Evolutionary conservation across 106 monocot genomes (phyloP), one percentile per base, ranked within the genome.

Genomic region (Acorus gramineus): DNA sequence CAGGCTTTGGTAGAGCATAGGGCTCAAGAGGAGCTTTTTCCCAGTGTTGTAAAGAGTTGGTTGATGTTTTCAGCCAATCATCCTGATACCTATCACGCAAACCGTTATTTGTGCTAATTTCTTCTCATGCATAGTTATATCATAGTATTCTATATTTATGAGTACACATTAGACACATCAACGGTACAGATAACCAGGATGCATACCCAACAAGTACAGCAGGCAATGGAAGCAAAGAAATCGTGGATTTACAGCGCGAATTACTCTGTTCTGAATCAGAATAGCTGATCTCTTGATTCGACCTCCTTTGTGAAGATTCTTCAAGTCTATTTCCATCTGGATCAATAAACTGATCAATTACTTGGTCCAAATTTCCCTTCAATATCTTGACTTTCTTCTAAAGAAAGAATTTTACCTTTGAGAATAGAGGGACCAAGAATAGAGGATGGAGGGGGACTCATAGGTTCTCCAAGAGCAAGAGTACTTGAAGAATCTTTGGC

Each of bases 21-120:
- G 95, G 95, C 62, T 96, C 95, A 60, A 96, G 81, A 65, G 93
- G 89, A 70, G 76, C 90, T 62, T 96, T 96, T 67, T 96, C 95
- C 95, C 95, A 96, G 3, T 85, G 45, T 61, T 76, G 69, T 9
- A 96, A 55, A 55, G 78, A 74, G 61, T 76, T 87, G 28, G 66
- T 65, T 47, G 95, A 85, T 52, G 87, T 83, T 73, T 87, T 91
- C 67, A 96, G 64, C 95, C 95, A 96, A 85, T 96, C 95, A 75
- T 96, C 95, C 78, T 96, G 94, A 73, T 95, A 95, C 62, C 94
- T 95, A 74, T 42, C 14, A 65, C 28, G 77, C 7, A 53, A 49
- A 64, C 28, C 28, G 28, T 28, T 28, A 28, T 28, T 28, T 28
- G 28, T 28, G 28, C 28, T 28, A 28, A 28, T 28, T 28, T 28